phyloP scores from a whole-genome alignment of 495 filamentous ascomycete species.

The Trichocladium antarcticum region DNA sequence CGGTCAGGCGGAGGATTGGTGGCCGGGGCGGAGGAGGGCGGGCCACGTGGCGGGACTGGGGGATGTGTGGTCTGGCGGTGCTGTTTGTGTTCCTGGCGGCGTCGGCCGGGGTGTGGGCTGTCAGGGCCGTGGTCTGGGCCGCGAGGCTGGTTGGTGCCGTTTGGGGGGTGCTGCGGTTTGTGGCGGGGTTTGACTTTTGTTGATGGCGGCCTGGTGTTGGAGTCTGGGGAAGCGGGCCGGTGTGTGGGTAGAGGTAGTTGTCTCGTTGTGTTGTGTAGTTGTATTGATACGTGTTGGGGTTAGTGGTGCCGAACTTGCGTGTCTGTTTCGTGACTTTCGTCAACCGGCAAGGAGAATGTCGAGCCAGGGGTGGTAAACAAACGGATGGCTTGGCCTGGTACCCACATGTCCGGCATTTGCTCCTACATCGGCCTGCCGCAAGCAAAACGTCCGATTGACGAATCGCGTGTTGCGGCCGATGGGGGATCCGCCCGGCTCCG shows the following conservation, averaged over 20 bases:
- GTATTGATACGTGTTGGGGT: no score
- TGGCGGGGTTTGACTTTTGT: conserved; percentile 13
- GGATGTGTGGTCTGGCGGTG: conserved; percentile 15
- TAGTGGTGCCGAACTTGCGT: no score
- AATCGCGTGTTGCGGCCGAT: neutral
- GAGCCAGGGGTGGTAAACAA: no score
- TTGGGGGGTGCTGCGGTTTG: conserved; percentile 6
- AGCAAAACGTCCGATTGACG: neutral
- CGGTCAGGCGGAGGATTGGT: conserved; percentile 16
- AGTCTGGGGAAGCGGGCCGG: neutral
- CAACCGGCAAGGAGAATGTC: no score
- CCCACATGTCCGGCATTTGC: neutral
- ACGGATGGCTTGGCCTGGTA: no score
- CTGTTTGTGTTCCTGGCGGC: conserved; percentile 14
- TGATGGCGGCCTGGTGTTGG: neutral
- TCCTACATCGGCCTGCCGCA: neutral
- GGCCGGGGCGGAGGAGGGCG: neutral
- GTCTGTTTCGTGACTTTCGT: no score
- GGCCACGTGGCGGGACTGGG: conserved; percentile 18
- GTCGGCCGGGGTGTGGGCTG: conserved; percentile 10
- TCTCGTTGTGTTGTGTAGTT: neutral
- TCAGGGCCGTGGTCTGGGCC: conserved; percentile 13
- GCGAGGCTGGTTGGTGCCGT: conserved; percentile 4
- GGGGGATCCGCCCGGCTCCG: neutral
- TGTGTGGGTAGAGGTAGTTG: neutral